A percentile compares a stretch with the other conserved stretches of the same genome.
These are phyloP conservation scores for Holtermanniella nyarrowii DNA, from an alignment of 768 basidiomycete genomes.

Conservation along the genomic window DNA sequence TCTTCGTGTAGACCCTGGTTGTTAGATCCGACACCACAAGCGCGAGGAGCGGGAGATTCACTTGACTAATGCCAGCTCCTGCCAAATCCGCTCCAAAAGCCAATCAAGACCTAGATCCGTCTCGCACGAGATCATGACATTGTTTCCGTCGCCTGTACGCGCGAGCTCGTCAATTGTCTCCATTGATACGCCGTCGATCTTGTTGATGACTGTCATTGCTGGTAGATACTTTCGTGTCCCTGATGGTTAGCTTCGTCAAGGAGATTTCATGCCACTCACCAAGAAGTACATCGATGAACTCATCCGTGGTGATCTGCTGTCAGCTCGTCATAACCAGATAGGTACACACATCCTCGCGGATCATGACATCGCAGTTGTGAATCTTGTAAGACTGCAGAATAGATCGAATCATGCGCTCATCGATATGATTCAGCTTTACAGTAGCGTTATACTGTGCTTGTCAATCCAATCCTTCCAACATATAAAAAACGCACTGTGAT, in stretches of 20 bases:
- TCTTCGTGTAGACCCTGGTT: constrained; percentile 93
- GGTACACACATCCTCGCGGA: constrained; percentile 77
- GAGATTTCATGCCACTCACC: constrained; percentile 46
- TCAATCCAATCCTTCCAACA: no score
- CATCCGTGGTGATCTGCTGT: constrained; percentile 76
- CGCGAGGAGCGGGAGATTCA: constrained; percentile 6
- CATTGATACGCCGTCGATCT: constrained; percentile 59
- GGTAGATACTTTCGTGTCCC: constrained; percentile 91
- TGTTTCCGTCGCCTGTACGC: constrained; percentile 53
- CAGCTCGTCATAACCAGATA: neutral
- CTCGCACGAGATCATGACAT: constrained; percentile 94
- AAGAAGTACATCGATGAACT: constrained; percentile 97
- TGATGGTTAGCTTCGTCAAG: constrained; percentile 27
- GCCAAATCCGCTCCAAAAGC: constrained; percentile 45
- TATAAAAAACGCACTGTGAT: constrained; percentile 53
- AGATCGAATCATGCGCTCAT: constrained; percentile 86
- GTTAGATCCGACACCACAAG: constrained; percentile 36
- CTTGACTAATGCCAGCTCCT: constrained; percentile 37
- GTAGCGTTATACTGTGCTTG: constrained; percentile 71
- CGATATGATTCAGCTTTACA: constrained; percentile 85
- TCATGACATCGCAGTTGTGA: constrained; percentile 82
- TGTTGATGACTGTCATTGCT: constrained; percentile 91
- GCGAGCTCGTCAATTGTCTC: constrained; percentile 39
- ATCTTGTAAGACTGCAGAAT: constrained; percentile 89
- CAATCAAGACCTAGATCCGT: constrained; percentile 65